phyloP scores from a whole-genome alignment of 2,329 filamentous ascomycete genomes.

The Paracorniculantispora psalliotae region DNA sequence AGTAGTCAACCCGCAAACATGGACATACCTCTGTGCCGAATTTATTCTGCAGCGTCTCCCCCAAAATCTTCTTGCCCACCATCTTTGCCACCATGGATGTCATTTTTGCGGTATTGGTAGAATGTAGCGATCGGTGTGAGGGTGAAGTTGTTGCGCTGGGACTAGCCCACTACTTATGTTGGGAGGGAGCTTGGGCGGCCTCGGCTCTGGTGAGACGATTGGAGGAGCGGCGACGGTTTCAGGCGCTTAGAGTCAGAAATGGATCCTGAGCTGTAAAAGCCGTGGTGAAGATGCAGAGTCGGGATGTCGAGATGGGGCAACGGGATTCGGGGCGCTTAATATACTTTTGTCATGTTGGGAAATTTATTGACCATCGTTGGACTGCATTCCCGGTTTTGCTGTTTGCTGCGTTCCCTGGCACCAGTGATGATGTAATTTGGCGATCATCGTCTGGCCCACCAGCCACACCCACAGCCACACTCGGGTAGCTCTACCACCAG shows the following conservation, averaged over 20 bases:
- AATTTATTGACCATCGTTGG: neutral
- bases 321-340: neutral
- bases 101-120: conserved; percentile 36
- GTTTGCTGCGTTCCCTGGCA: neutral
- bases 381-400: neutral
- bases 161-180: neutral
- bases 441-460: neutral
- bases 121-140: neutral
- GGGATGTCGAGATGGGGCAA: neutral
- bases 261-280: neutral
- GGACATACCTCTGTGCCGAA: conserved; percentile 54
- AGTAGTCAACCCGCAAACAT: conserved; percentile 9
- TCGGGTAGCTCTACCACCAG: no score
- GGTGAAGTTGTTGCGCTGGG: neutral
- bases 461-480: conserved; percentile 3
- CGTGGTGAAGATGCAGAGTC: neutral
- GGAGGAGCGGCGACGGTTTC: conserved; percentile 5
- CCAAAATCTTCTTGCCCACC: conserved; percentile 52
- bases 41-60: conserved; percentile 52
- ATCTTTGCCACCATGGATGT: conserved; percentile 48
- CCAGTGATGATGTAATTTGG: conserved; percentile 13
- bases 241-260: conserved; percentile 6
- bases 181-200: conserved; percentile 3
- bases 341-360: neutral
- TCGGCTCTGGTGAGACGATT: neutral